Conservation (phyloP, 2,329 filamentous ascomycete genomes). For the Zalaria obscura region DNA sequence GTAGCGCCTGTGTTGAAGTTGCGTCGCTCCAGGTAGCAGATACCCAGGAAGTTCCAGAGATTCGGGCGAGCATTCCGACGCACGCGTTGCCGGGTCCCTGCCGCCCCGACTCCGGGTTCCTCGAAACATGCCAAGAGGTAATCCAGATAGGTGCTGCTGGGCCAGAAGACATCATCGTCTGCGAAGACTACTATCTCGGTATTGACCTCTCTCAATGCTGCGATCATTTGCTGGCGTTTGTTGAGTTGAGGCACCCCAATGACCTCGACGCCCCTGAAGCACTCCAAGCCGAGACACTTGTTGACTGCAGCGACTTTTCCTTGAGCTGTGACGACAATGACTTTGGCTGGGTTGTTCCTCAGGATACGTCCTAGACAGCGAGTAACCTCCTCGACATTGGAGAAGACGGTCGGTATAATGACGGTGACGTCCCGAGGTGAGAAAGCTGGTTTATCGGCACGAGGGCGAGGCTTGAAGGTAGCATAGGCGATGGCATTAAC, state of each 20-base stretch:
- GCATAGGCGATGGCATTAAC: constrained; percentile 15
- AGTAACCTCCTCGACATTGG: constrained; percentile 13
- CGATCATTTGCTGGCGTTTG: constrained; percentile 20
- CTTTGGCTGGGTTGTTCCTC: constrained; percentile 9
- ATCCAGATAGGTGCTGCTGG: constrained; percentile 12
- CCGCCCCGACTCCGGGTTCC: constrained; percentile 35
- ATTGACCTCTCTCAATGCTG: constrained; percentile 13
- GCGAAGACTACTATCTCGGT: constrained; percentile 17
- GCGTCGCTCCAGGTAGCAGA: constrained; percentile 45
- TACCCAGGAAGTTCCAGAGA: constrained; percentile 39
- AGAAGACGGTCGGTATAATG: constrained; percentile 20
- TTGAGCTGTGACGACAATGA: constrained; percentile 16
- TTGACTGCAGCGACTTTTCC: constrained; percentile 11
- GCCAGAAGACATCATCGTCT: constrained; percentile 23
- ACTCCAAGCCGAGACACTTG: constrained; percentile 4
- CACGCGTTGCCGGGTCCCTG: constrained; percentile 43
- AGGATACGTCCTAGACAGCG: constrained; percentile 14
- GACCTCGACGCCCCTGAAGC: constrained; percentile 10
- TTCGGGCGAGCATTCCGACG: constrained; percentile 19
- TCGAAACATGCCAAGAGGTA: constrained; percentile 24
- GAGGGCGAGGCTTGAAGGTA: constrained; percentile 13
- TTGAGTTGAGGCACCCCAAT: constrained; percentile 18
- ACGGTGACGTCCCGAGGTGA: constrained; percentile 15
- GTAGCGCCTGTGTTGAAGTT: constrained; percentile 47
- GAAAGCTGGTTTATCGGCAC: constrained; percentile 12